Base-by-base conservation (phyloP, 2,329 filamentous ascomycete species). In the Talaromyces islandicus region DNA sequence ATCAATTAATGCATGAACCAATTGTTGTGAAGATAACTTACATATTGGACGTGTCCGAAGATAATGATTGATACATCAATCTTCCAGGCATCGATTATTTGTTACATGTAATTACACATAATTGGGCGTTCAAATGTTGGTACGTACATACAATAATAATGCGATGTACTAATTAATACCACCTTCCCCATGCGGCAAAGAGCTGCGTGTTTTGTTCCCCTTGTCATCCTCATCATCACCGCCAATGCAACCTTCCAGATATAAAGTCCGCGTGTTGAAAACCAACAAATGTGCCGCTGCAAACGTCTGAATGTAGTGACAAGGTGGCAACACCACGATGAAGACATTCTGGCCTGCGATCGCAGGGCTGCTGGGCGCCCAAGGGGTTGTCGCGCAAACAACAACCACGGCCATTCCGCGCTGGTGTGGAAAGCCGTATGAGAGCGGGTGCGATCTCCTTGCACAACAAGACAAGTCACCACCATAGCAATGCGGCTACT, bases 381-480 rank as follows among this genome's bases (percentile, higher is more conserved):
- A 58, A 55, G 56, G 51, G 56, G 52, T 29, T 10, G n/a, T 38
- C 29, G 59, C 59, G 3, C 54, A 56, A 19, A 56, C 19, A n/a
- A 50, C 48, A 6, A 61, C 59, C 14, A 57, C 59, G 4, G 56
- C 46, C 19, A 58, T 58, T 51, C 59, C 59, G 32, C 59, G 59
- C 27, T 61, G 59, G 59, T 61, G 59, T 27, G 59, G 59, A 19
- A 61, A 61, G 43, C 55, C 51, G 29, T 61, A 61, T 38, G 56
- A 61, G 56, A 58, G 51, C 56, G 59, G 59, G 59, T 61, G 57
- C 25, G 27, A 21, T 30, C 35, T 21, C 46, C 32, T 4, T 35
- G 32, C n/a, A n/a, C n/a, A 35, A 14, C 30, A 29, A 12, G 21
- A 25, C 2, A 14, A 21, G 9, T 25, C 19, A 14, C 17, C 27